Conservation (phyloP, 2,329 filamentous ascomycete species). For the Diplocarpon rosae region DNA sequence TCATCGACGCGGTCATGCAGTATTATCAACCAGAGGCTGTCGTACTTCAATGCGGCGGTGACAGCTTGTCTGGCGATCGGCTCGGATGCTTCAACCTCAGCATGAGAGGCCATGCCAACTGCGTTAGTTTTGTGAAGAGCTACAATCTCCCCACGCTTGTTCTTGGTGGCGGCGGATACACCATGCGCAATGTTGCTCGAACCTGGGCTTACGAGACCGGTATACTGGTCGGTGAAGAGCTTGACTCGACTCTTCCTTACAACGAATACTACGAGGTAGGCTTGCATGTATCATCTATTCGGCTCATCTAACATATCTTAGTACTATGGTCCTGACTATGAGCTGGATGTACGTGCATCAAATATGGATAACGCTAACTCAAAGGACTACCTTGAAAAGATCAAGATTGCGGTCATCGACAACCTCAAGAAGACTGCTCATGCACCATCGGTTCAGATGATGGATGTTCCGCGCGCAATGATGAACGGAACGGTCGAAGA, state of each 20-base stretch:
- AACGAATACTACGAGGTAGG: constrained; percentile 85
- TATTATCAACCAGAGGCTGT: constrained; percentile 86
- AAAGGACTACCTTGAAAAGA: constrained; percentile 67
- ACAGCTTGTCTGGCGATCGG: constrained; percentile 87
- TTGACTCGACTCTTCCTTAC: constrained; percentile 76
- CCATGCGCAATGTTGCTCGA: constrained; percentile 90
- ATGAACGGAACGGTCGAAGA: constrained; percentile 51
- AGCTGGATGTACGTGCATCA: constrained; percentile 77
- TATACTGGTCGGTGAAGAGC: constrained; percentile 70
- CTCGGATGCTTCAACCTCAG: constrained; percentile 96
- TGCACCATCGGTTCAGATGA: constrained; percentile 85
- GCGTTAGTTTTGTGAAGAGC: constrained; percentile 82
- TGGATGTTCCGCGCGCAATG: constrained; percentile 56
- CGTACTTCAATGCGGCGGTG: constrained; percentile 90
- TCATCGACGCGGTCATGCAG: constrained; percentile 76
- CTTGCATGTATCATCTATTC: constrained; percentile 34
- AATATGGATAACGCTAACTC: constrained; percentile 91
- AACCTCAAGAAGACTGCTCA: constrained; percentile 79
- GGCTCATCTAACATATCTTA: constrained; percentile 29
- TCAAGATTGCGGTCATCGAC: constrained; percentile 72
- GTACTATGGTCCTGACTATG: constrained; percentile 87
- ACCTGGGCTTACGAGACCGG: constrained; percentile 98
- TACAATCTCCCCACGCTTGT: constrained; percentile 81
- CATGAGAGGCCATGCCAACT: constrained; percentile 91
- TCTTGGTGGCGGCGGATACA: constrained; percentile 91